Evolutionary conservation across 345 rosid genomes (phyloP), one percentile per base, ranked within the genome.

Genomic region (Pelargonium nanum): DNA sequence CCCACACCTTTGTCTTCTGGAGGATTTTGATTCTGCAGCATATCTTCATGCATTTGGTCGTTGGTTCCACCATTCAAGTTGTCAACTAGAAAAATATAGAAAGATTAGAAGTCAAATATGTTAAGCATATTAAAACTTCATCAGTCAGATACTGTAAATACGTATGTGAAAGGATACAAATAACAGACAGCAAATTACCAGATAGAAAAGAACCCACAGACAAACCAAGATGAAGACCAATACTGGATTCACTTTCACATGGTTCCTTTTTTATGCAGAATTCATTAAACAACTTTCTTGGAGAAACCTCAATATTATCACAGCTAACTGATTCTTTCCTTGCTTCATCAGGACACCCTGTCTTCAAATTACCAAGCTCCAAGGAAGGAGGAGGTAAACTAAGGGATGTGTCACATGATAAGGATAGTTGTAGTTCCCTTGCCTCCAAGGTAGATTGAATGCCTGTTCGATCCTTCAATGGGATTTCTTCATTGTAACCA

Each of bases 161-260:
- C n/a, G n/a, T 40, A 40, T 15, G 15, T 40, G 1, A 40, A 40
- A 12, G 15, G 15, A 40, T 40, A 40, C 16, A 40, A 40, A 40
- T 40, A 40, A 9, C 9, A 40, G 10, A 12, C 48, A 2, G 40
- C 40, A 50, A 62, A 60, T 65, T 69, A 73, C 82, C 79, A 56
- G 74, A 62, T 50, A 65, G 57, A 66, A 65, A 70, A 12, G 66
- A 71, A 63, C 68, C 69, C 73, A 69, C 24, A 13, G 82, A 67
- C 52, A 80, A 74, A 66, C 81, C 83, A 77, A 77, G 78, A 69
- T 75, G 75, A 68, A 72, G 79, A 55, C 74, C 79, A 23, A 69
- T 53, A 61, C 65, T 62, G 61, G 72, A 63, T 70, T 68, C 72
- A 64, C 53, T 68, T 69, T 70, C 75, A 70, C 76, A 63, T 21